These are phyloP conservation scores for Zizania palustris DNA, from an alignment of 202 grass and related monocot genomes.

Conservation along the genomic window DNA sequence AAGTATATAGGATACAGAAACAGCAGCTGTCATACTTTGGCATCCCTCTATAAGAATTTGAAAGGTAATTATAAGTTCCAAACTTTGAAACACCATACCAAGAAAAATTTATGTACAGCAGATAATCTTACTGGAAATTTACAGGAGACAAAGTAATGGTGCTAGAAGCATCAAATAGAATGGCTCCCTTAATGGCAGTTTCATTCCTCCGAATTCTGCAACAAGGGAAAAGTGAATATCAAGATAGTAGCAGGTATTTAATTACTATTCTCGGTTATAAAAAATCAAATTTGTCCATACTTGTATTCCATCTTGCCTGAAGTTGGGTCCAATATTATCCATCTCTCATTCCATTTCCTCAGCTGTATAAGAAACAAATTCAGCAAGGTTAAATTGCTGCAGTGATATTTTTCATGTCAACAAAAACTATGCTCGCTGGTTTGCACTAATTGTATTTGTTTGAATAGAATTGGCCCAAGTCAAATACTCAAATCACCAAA, in stretches of 20 bases:
- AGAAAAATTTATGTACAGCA: constrained; percentile 20
- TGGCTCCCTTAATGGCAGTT: constrained; percentile 65
- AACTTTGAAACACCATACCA: not conserved
- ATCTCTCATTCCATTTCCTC: constrained; percentile 97
- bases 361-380: constrained; percentile 53
- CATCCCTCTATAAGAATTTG: constrained; percentile 70
- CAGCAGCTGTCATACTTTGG: constrained; percentile 97
- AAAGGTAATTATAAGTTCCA: constrained; percentile 27
- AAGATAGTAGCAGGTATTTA: not conserved
- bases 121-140: constrained; percentile 92
- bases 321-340: constrained; percentile 92
- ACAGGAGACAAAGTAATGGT: constrained; percentile 95
- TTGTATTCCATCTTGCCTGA: constrained; percentile 99
- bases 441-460: not conserved
- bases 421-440: not conserved
- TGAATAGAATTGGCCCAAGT: not conserved
- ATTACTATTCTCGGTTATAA: constrained; percentile 15
- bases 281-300: constrained; percentile 50
- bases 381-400: constrained; percentile 20
- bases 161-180: constrained; percentile 90
- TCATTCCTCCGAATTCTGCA: constrained; percentile 80
- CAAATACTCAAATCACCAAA: not conserved
- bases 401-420: not conserved
- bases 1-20: constrained; percentile 87
- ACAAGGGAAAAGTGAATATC: constrained; percentile 37